phyloP scores from a whole-genome alignment of 495 filamentous ascomycete species.

The Talaromyces thailandensis region DNA sequence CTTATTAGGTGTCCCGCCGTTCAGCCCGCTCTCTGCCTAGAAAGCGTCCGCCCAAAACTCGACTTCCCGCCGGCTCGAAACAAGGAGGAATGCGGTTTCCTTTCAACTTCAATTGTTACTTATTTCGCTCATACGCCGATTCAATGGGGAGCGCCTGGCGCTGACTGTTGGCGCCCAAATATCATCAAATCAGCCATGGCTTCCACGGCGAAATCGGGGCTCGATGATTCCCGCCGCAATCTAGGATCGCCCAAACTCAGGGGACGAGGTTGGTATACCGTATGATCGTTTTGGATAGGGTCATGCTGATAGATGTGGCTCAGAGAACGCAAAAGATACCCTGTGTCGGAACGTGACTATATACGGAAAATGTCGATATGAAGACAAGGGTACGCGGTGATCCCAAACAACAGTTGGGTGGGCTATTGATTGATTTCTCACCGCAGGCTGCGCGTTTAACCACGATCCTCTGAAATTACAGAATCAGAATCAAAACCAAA shows the following conservation, averaged over 20 bases:
- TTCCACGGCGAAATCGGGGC: slow-evolving; percentile 30
- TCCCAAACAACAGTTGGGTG: not conserved
- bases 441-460: slow-evolving; percentile 77
- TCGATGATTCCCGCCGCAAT: slow-evolving; percentile 38
- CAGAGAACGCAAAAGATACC: slow-evolving; percentile 72
- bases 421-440: not conserved
- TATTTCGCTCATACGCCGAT: slow-evolving; percentile 19
- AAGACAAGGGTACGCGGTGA: slow-evolving; percentile 57
- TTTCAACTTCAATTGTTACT: slow-evolving; percentile 22
- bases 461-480: slow-evolving; percentile 64
- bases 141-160: slow-evolving; percentile 36
- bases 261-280: slow-evolving; percentile 44
- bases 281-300: not conserved
- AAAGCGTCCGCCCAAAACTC: not conserved
- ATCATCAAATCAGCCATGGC: slow-evolving; percentile 31
- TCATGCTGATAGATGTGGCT: not conserved
- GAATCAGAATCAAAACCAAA: slow-evolving; percentile 41
- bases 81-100: slow-evolving; percentile 36
- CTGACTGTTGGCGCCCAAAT: slow-evolving; percentile 22
- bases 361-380: slow-evolving; percentile 87
- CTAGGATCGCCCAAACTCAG: slow-evolving; percentile 53
- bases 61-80: not conserved
- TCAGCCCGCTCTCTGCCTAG: not conserved
- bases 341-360: slow-evolving; percentile 90
- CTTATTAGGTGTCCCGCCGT: not conserved